phyloP scores from a whole-genome alignment of 164 flowering plant genomes.

The Kalanchoe fedtschenkoi region DNA sequence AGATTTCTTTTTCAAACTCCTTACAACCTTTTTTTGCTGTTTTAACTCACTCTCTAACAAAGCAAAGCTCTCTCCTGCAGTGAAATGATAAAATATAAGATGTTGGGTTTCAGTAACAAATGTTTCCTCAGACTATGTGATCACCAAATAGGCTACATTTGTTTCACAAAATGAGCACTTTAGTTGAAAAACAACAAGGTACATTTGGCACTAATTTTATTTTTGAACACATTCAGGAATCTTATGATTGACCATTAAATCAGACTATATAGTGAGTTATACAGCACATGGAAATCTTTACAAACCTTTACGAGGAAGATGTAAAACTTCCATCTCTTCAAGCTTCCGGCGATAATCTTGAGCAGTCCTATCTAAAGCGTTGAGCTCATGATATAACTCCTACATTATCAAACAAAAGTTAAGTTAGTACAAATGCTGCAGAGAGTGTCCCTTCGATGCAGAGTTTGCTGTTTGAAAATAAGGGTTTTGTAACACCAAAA shows the following conservation, averaged over 20 bases:
- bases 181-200: too few relatives aligned
- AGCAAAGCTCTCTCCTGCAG: conserved; percentile 73
- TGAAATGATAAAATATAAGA: background rate
- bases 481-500: background rate
- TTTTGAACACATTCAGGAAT: too few relatives aligned
- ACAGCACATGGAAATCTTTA: background rate
- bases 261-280: background rate
- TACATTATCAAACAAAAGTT: conserved; percentile 6
- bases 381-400: conserved; percentile 33
- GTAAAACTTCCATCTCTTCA: conserved; percentile 17
- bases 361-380: conserved; percentile 24
- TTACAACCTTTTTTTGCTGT: conserved; percentile 86
- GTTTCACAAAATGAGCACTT: background rate
- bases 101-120: background rate
- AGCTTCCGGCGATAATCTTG: conserved; percentile 21
- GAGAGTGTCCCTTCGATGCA: background rate
- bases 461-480: background rate
- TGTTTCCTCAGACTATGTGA: background rate
- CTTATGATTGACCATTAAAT: too few relatives aligned
- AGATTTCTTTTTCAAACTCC: conserved; percentile 78
- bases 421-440: background rate
- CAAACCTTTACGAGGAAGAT: conserved; percentile 19
- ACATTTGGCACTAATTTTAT: too few relatives aligned
- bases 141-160: background rate
- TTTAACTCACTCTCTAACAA: conserved; percentile 74